phyloP scores from a whole-genome alignment of 2,329 filamentous ascomycete genomes.

The Lachnellula hyalina region DNA sequence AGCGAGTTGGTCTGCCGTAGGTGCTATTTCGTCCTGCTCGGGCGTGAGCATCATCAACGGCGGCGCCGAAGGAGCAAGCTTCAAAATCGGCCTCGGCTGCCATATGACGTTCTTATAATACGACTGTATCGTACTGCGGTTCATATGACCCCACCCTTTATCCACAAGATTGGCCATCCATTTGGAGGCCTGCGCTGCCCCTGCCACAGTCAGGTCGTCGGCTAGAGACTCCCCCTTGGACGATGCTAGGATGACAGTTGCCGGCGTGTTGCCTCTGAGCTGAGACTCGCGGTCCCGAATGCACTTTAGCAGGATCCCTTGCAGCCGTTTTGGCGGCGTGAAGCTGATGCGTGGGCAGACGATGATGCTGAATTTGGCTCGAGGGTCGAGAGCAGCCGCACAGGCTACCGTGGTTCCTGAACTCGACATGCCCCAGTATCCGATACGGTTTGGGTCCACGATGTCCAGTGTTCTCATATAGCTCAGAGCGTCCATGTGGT shows the following conservation, averaged over 20 bases:
- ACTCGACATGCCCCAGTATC: constrained; percentile 35
- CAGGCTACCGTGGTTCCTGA: constrained; percentile 34
- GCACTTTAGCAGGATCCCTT: constrained; percentile 27
- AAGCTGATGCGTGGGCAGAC: constrained; percentile 18
- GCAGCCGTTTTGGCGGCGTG: background rate
- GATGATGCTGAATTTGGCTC: constrained; percentile 33
- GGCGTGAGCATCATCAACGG: constrained; percentile 7
- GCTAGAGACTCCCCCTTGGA: too few relatives aligned
- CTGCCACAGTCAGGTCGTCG: too few relatives aligned
- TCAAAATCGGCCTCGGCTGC: constrained; percentile 1
- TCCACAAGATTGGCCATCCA: too few relatives aligned
- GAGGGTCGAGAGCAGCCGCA: constrained; percentile 35
- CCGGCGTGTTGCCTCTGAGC: constrained; percentile 34
- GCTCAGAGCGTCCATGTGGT: constrained; percentile 35
- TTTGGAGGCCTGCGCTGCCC: too few relatives aligned
- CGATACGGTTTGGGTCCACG: constrained; percentile 31
- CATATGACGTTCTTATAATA: constrained; percentile 3
- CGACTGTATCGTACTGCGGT: constrained; percentile 1
- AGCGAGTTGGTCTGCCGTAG: background rate
- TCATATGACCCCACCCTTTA: too few relatives aligned
- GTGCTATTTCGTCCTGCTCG: constrained; percentile 4
- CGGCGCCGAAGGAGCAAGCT: constrained; percentile 1
- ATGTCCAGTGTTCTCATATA: constrained; percentile 28
- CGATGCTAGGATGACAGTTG: too few relatives aligned
- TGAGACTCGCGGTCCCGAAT: constrained; percentile 37